Evolutionary conservation across 345 rosid genomes (phyloP).

Genomic region (Euphorbia pulcherrima): DNA sequence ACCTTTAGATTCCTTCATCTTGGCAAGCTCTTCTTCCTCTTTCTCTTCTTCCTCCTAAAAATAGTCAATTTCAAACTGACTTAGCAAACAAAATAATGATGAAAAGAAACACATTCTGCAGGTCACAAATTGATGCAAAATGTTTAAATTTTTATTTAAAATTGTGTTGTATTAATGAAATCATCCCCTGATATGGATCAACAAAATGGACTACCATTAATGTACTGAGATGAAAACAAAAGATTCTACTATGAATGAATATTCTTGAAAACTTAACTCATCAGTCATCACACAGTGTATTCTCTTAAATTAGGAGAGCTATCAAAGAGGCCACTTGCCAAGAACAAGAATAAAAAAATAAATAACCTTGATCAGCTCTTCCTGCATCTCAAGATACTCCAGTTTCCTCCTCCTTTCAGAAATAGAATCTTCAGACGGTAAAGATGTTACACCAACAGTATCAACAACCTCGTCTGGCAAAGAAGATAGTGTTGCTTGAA

Average conservation of each 20-base stretch:
- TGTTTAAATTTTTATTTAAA: not conserved
- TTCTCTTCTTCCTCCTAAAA: slow-evolving; percentile 81
- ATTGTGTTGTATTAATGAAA: not conserved
- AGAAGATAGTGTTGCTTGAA: slow-evolving; percentile 85
- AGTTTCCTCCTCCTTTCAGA: slow-evolving; percentile 87
- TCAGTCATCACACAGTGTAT: not conserved
- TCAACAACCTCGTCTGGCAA: slow-evolving; percentile 96
- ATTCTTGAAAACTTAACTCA: not conserved
- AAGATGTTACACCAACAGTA: slow-evolving; percentile 77
- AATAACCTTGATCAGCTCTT: slow-evolving; percentile 78
- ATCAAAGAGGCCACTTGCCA: not conserved
- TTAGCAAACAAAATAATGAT: slow-evolving; percentile 8
- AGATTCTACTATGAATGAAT: not conserved
- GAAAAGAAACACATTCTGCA: slow-evolving; percentile 3
- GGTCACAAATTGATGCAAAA: not conserved
- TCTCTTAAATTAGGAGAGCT: not conserved
- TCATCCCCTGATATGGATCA: not conserved
- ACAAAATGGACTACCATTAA: not conserved
- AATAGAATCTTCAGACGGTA: slow-evolving; percentile 89
- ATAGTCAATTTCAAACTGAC: slow-evolving; percentile 15
- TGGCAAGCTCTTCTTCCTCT: slow-evolving; percentile 68
- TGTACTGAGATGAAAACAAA: not conserved
- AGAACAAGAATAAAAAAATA: slow-evolving; percentile 7
- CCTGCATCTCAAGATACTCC: slow-evolving; percentile 93
- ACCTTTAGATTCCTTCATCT: slow-evolving; percentile 50